Evolutionary conservation across 1,139 yeast genomes (phyloP).

Genomic region (Yamadazyma songkhlaensis): DNA sequence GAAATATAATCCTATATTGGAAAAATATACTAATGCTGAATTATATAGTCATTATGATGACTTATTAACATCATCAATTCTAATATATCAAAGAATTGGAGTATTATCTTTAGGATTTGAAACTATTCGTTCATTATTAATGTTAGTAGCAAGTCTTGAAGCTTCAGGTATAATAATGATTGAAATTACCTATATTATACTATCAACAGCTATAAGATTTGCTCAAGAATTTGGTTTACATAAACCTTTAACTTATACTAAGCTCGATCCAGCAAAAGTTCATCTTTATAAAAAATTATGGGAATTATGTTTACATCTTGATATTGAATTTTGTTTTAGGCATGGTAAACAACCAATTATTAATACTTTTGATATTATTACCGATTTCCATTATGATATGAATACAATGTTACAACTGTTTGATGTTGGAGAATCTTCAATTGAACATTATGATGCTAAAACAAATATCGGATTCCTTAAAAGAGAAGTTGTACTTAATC

Average conservation of each 20-base stretch:
- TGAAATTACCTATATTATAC: conserved; percentile 42
- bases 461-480: conserved; percentile 9
- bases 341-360: conserved; percentile 61
- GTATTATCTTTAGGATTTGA: conserved; percentile 50
- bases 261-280: conserved; percentile 35
- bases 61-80: conserved; percentile 33
- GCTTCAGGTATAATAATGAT: conserved; percentile 33
- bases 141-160: conserved; percentile 44
- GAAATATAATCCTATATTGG: not conserved
- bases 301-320: conserved; percentile 54
- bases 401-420: conserved; percentile 4
- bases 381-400: conserved; percentile 7
- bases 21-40: conserved; percentile 9
- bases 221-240: conserved; percentile 70
- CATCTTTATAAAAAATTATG: conserved; percentile 43
- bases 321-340: conserved; percentile 53
- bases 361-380: conserved; percentile 39
- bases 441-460: conserved; percentile 6
- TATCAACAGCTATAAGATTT: conserved; percentile 52
- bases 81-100: conserved; percentile 46
- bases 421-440: not conserved
- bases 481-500: conserved; percentile 7
- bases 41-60: conserved; percentile 19
- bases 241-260: conserved; percentile 47
- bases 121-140: conserved; percentile 47